Conservation (phyloP, 805 yeast genomes). For the Pichia ethanolica region DNA sequence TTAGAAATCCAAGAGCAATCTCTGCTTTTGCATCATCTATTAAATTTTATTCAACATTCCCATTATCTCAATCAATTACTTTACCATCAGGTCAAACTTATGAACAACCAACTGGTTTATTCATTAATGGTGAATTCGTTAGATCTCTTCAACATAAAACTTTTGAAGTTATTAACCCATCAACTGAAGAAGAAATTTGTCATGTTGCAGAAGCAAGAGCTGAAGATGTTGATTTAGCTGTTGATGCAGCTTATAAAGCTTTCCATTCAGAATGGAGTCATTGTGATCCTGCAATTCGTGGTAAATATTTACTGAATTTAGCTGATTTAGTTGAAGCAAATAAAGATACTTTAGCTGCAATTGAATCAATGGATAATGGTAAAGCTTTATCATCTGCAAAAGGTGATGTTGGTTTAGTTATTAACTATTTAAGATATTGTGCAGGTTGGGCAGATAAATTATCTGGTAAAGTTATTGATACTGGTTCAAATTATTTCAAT, state of each 20-base stretch:
- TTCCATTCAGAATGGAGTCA: constrained; percentile 62
- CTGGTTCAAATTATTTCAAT: constrained; percentile 65
- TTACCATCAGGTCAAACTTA: constrained; percentile 30
- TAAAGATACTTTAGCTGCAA: constrained; percentile 62
- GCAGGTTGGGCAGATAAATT: constrained; percentile 92
- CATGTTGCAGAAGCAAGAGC: constrained; percentile 67
- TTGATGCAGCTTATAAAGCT: constrained; percentile 75
- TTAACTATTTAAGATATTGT: constrained; percentile 68
- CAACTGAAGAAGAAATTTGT: constrained; percentile 63
- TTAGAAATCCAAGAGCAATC: background rate
- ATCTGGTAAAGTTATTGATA: constrained; percentile 66
- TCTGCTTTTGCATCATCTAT: background rate
- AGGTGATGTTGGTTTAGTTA: constrained; percentile 68
- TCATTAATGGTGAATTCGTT: constrained; percentile 59
- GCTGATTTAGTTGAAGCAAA: constrained; percentile 73
- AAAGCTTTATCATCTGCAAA: constrained; percentile 64
- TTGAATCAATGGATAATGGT: constrained; percentile 88
- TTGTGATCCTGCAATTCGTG: constrained; percentile 62
- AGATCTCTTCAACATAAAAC: constrained; percentile 49
- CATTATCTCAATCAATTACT: constrained; percentile 24
- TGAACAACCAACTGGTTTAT: constrained; percentile 46
- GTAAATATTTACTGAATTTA: constrained; percentile 54
- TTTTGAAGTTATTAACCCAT: constrained; percentile 56
- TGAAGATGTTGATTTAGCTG: constrained; percentile 80
- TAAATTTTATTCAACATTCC: constrained; percentile 15